phyloP scores from a whole-genome alignment of 2,329 filamentous ascomycete species.

The Colletotrichum noveboracense region DNA sequence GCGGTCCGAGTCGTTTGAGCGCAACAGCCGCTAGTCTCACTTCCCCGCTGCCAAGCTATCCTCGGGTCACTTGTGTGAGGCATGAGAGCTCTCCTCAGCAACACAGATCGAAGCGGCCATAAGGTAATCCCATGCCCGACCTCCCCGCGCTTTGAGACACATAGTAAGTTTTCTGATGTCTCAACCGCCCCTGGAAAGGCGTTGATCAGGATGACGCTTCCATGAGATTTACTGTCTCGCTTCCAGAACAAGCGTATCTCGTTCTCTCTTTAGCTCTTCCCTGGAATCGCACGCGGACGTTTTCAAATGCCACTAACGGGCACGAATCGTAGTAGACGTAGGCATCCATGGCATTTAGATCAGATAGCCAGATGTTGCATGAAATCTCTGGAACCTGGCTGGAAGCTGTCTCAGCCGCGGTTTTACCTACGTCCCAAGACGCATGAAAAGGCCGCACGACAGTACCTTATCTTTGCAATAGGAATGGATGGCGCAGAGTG shows the following conservation, averaged over 20 bases:
- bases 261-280: not conserved
- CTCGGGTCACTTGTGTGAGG: not conserved
- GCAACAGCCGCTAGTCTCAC: not conserved
- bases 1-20: not conserved
- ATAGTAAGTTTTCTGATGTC: not conserved
- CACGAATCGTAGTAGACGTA: not conserved
- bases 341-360: rapidly evolving
- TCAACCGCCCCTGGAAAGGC: not conserved
- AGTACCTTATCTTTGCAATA: not conserved
- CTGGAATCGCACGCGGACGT: rapidly evolving
- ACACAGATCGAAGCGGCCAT: not conserved
- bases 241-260: not conserved
- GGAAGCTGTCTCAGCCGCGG: not conserved
- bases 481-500: not conserved
- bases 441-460: not conserved
- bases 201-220: not conserved
- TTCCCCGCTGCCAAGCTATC: not conserved
- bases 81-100: not conserved
- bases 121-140: too few relatives aligned
- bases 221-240: not conserved
- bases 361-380: too few relatives aligned
- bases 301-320: not conserved
- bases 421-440: not conserved
- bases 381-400: not conserved
- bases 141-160: not conserved